These are phyloP conservation scores for Hortiboletus campestris DNA, from an alignment of 768 basidiomycete species.

Conservation along the genomic window DNA sequence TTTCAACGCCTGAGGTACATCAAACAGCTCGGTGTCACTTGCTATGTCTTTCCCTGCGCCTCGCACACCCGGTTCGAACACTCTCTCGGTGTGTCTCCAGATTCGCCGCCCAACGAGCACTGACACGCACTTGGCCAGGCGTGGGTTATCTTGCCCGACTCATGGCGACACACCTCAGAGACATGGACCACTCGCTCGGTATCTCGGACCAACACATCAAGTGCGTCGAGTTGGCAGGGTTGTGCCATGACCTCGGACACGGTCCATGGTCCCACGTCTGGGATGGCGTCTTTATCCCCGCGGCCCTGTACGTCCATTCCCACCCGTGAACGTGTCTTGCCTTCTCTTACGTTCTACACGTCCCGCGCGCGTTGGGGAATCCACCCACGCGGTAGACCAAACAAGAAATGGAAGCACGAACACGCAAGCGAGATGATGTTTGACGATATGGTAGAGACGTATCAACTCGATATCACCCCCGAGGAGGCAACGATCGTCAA, in stretches of 20 bases:
- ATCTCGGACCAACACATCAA: conserved; percentile 72
- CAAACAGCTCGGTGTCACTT: conserved; percentile 78
- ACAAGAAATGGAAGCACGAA: conserved; percentile 67
- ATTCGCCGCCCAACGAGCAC: too few species aligned
- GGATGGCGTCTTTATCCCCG: conserved; percentile 71
- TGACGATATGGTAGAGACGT: conserved; percentile 58
- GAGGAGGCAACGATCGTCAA: conserved; percentile 64
- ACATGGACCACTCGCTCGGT: conserved; percentile 55
- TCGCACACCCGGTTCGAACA: conserved; percentile 85
- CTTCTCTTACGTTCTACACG: background rate
- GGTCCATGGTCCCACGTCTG: conserved; percentile 88
- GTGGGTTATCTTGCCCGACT: conserved; percentile 70
- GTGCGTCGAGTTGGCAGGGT: conserved; percentile 77
- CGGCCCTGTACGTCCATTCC: conserved; percentile 49
- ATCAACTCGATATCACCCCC: conserved; percentile 46
- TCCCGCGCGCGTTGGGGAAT: background rate
- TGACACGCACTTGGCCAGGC: conserved; percentile 40
- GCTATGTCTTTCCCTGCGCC: conserved; percentile 74
- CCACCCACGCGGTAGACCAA: conserved; percentile 35
- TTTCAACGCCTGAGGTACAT: conserved; percentile 77
- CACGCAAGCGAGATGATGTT: conserved; percentile 83
- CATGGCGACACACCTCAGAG: conserved; percentile 57
- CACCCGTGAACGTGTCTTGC: background rate
- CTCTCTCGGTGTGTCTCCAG: conserved; percentile 54
- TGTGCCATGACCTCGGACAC: conserved; percentile 85